Base-by-base conservation (phyloP, 148 eudicot species). In the Rhododendron simsii region DNA sequence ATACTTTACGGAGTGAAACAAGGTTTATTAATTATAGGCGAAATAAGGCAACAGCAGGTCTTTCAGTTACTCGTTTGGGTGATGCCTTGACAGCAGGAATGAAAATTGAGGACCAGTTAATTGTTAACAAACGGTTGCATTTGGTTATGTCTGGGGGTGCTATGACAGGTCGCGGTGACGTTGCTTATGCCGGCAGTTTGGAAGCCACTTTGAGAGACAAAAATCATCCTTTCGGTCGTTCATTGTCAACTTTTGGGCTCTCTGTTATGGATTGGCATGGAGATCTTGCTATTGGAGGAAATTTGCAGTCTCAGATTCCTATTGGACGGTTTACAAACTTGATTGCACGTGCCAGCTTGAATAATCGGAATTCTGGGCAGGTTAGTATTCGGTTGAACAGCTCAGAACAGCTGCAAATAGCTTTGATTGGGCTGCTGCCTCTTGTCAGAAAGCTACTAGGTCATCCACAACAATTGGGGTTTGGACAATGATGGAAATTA, bases 251-350 rank as follows among this genome's bases (percentile, higher is more conserved):
- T 57, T 84, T 95, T 59, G 96, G 98, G 33, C 88, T 97, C 16
- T 97, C 99, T 3, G 88, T 94, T 33, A 94, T 97, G 98, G 98
- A 95, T 88, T 95, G 95, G 96, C 99, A 94, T 87, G 99, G 99
- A 47, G 98, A 95, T 89, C 94, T 93, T 87, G 98, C 98, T 85
- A 83, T 94, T 50, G 99, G 98, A 37, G 91, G 95, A 90, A 95
- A 97, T 87, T 44, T 93, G 55, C 98, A 97, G 89, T 88, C 92
- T 4, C 98, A 97, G 92, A 91, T 97, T 41, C 98, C 99, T 16
- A 78, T 95, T 81, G 99, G 99, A 59, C 91, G 96, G 21, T 87
- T 80, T 57, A 88, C 98, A 23, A 97, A 94, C 87, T 83, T 97
- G 90, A 84, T 95, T 88, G 98, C 93, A 20, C 94, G 98, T 59